Evolutionary conservation across 352 stramenopile species (phyloP).

Genomic region (Elongisporangium prolatum): DNA sequence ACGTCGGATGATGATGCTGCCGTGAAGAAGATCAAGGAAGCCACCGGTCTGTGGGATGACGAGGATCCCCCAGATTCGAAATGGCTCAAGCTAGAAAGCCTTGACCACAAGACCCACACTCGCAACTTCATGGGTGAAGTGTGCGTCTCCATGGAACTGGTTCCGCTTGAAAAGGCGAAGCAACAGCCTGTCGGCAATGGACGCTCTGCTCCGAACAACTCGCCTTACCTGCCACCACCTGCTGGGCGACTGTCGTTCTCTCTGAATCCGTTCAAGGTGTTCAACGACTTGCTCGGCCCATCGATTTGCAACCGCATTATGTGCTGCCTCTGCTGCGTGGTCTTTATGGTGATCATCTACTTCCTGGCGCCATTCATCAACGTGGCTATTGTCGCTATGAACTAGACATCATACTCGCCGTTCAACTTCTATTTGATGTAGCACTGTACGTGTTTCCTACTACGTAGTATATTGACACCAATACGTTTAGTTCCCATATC

Average conservation of each 20-base stretch:
- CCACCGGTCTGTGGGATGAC: conserved; percentile 82
- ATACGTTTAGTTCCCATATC: not conserved
- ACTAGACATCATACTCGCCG: conserved; percentile 15
- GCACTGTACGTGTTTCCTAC: not conserved
- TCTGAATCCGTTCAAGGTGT: conserved; percentile 89
- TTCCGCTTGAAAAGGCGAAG: conserved; percentile 83
- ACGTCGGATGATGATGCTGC: conserved; percentile 66
- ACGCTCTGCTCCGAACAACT: conserved; percentile 88
- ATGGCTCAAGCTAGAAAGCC: conserved; percentile 78
- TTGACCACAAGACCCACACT: conserved; percentile 79
- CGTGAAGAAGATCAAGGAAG: conserved; percentile 81
- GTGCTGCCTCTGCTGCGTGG: conserved; percentile 82
- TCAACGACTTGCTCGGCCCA: conserved; percentile 83
- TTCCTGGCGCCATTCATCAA: conserved; percentile 86
- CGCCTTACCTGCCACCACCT: conserved; percentile 88
- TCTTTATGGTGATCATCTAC: conserved; percentile 84
- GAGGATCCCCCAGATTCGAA: conserved; percentile 75
- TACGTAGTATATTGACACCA: not conserved
- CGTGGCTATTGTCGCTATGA: conserved; percentile 68
- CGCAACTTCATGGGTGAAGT: conserved; percentile 85
- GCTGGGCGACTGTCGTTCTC: conserved; percentile 88
- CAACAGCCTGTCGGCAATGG: conserved; percentile 76
- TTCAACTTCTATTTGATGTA: not conserved
- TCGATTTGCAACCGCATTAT: conserved; percentile 82
- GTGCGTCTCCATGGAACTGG: conserved; percentile 84